Base-by-base conservation (phyloP, 164 flowering plant species). In the Paratinospora sagittata region DNA sequence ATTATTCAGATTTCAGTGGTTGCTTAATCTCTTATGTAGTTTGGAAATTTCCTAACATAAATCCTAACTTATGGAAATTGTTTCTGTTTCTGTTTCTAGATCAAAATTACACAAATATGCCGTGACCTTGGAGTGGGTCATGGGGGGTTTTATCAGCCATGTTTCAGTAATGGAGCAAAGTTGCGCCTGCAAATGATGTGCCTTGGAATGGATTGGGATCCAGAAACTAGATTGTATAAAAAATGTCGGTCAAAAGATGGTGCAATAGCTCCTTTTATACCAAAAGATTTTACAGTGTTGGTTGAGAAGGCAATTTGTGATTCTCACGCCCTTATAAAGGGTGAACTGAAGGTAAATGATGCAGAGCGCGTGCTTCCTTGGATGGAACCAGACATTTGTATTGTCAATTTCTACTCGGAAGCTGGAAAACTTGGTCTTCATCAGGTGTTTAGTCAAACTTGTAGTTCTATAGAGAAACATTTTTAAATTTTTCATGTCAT, bases 71-170 rank as follows among this genome's bases (percentile, higher is more conserved):
- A n/a, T 52, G 2, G 21, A 52, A 17, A 6, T 19, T 6, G 0
- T n/a, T 30, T 30, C 21, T 57, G 62, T 27, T 1, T 60, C 63
- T 47, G 12, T 58, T 64, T 64, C 16, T 63, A 90, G 98, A 82
- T 86, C 19, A 76, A 82, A 57, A 83, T 93, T 68, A 75, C 88
- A 0, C 82, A 81, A 45, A 24, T 10, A 43, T 93, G 98, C 69
- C 80, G 85, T 24, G 74, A 78, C 13, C 84, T 90, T 72, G 98
- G 97, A 41, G 5, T 79, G 39, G 90, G 90, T 11, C 17, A 79
- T 52, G 96, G 94, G 58, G 97, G 98, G n/a, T 93, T 93, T 75
- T 91, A 91, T 77, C 88, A 84, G 73, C 96, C 98, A 21, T 85
- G 89, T 71, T 93, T 80, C 60, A 67, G 79, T 0, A 82, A 79